Conservation (phyloP, 1,284 basidiomycete genomes). For the Mycosarcoma mackinlayi region DNA sequence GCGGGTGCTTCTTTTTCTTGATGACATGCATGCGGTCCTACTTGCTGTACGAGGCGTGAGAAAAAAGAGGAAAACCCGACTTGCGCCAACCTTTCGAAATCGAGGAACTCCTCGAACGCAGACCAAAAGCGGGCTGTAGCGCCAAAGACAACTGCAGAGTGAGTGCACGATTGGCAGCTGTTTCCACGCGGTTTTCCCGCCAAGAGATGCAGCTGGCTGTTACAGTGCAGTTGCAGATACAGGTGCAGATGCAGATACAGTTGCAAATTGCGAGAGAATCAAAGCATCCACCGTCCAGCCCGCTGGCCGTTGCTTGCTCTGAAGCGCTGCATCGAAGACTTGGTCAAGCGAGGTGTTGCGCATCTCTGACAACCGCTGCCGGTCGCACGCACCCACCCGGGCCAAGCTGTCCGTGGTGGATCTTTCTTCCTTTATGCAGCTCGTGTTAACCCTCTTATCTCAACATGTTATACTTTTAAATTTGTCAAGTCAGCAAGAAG, state of each 20-base stretch:
- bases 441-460: too few species aligned
- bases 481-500: too few species aligned
- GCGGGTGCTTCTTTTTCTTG: too few species aligned
- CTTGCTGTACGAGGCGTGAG: slow-evolving; percentile 1
- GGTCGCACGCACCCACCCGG: too few species aligned
- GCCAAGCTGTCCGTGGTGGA: too few species aligned
- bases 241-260: background rate
- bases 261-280: background rate
- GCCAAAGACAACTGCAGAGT: background rate
- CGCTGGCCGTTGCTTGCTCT: background rate
- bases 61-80: background rate
- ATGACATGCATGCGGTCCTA: too few species aligned
- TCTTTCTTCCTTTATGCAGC: too few species aligned
- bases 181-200: background rate
- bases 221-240: background rate
- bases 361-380: slow-evolving; percentile 1
- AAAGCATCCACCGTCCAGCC: too few species aligned
- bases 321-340: background rate
- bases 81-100: too few species aligned
- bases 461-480: too few species aligned
- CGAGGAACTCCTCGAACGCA: too few species aligned
- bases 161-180: too few species aligned
- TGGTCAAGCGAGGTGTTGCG: slow-evolving; percentile 1
- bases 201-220: background rate
- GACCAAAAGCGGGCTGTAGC: background rate